Conservation (phyloP, 345 rosid genomes). For the Eucalyptus sp. region DNA sequence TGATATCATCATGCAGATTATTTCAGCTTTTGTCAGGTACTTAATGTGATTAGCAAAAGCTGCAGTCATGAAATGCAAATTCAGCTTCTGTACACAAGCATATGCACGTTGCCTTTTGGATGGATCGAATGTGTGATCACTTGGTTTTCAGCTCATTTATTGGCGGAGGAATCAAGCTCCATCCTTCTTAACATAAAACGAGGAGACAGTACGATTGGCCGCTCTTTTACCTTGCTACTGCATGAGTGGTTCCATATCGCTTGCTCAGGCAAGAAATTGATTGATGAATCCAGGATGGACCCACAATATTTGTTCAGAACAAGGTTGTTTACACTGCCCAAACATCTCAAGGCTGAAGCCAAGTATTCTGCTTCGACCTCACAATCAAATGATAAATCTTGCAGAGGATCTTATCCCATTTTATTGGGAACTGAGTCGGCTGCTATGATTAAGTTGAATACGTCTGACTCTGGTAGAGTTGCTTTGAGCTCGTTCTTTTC, state of each 20-base stretch:
- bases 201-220: conserved; percentile 12
- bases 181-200: conserved; percentile 32
- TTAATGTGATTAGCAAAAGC: conserved; percentile 33
- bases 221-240: conserved; percentile 41
- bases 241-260: conserved; percentile 51
- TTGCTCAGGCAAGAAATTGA: conserved; percentile 43
- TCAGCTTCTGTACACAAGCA: conserved; percentile 41
- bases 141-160: conserved; percentile 62
- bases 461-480: conserved; percentile 34
- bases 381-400: conserved; percentile 4
- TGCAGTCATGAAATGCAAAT: conserved; percentile 46
- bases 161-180: conserved; percentile 36
- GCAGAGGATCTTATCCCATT: conserved; percentile 5
- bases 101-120: conserved; percentile 67
- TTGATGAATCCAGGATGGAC: conserved; percentile 36
- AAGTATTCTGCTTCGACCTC: not conserved
- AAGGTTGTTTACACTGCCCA: conserved; percentile 18
- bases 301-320: conserved; percentile 33
- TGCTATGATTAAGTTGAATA: conserved; percentile 3
- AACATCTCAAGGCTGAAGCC: conserved; percentile 3
- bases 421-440: conserved; percentile 4
- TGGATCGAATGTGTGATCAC: conserved; percentile 52
- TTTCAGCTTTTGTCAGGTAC: conserved; percentile 26
- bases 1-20: not conserved
- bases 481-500: conserved; percentile 26